These are phyloP conservation scores for Globisporangium irregulare DNA, from an alignment of 352 stramenopile species.

Conservation along the genomic window DNA sequence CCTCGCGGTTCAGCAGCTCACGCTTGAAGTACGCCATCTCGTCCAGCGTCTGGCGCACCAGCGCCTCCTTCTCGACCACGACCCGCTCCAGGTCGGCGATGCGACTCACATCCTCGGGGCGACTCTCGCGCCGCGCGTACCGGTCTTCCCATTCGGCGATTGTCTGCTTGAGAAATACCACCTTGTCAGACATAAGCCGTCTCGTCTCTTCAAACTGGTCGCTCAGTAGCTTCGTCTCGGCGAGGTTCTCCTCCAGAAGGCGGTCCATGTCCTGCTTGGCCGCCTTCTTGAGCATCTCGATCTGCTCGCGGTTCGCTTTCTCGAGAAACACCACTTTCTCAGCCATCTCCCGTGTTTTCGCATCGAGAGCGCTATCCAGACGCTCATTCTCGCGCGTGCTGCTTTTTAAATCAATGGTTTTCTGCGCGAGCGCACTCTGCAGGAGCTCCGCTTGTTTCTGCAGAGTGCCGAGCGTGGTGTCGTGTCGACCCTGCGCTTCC, in stretches of 20 bases:
- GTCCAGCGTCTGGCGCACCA: constrained; percentile 67
- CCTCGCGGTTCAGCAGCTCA: constrained; percentile 90
- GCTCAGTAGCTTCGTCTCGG: constrained; percentile 60
- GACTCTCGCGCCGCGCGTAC: constrained; percentile 60
- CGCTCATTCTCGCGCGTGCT: constrained; percentile 29
- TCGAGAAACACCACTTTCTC: constrained; percentile 36
- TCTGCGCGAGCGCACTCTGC: constrained; percentile 25
- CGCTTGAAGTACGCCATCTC: constrained; percentile 93
- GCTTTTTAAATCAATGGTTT: constrained; percentile 29
- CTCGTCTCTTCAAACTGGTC: constrained; percentile 71
- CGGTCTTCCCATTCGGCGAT: constrained; percentile 56
- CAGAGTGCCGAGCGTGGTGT: constrained; percentile 26
- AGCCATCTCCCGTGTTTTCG: constrained; percentile 31
- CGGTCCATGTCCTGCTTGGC: constrained; percentile 68
- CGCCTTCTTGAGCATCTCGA: constrained; percentile 53
- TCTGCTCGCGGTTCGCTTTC: constrained; percentile 34
- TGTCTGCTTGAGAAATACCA: constrained; percentile 34
- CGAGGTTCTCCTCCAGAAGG: constrained; percentile 62
- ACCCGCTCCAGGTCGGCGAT: constrained; percentile 70
- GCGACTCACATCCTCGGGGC: constrained; percentile 72
- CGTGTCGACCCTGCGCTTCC: constrained; percentile 26
- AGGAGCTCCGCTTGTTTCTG: constrained; percentile 23
- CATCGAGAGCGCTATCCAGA: constrained; percentile 26
- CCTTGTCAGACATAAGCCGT: constrained; percentile 51
- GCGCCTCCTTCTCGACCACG: constrained; percentile 65